These are phyloP conservation scores for Diaporthe vaccinii DNA, from an alignment of 2,329 filamentous ascomycete genomes.

Conservation along the genomic window DNA sequence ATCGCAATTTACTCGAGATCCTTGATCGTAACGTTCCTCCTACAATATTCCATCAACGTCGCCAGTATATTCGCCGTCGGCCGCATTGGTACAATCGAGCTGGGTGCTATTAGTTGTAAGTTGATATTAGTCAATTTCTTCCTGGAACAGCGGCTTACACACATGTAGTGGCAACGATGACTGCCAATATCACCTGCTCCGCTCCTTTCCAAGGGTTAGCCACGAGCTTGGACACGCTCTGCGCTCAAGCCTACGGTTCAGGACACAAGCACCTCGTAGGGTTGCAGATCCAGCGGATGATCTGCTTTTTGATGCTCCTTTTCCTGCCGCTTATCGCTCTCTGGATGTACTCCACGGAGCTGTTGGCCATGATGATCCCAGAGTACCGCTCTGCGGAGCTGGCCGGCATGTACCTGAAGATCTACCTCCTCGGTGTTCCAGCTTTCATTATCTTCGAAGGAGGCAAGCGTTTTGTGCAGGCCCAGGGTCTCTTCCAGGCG, in stretches of 20 bases:
- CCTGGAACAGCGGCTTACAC: constrained; percentile 39
- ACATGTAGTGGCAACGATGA: constrained; percentile 76
- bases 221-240: constrained; percentile 92
- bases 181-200: constrained; percentile 82
- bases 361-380: constrained; percentile 76
- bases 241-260: constrained; percentile 93
- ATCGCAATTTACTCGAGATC: constrained; percentile 79
- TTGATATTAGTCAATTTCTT: not conserved
- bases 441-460: constrained; percentile 83
- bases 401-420: constrained; percentile 79
- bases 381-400: constrained; percentile 78
- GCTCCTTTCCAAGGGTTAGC: constrained; percentile 87
- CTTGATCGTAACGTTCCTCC: constrained; percentile 79
- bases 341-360: constrained; percentile 76
- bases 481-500: constrained; percentile 85
- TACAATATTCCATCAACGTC: constrained; percentile 89
- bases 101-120: constrained; percentile 73
- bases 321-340: constrained; percentile 78
- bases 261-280: constrained; percentile 91
- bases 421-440: constrained; percentile 79
- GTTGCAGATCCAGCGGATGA: constrained; percentile 84
- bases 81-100: constrained; percentile 77
- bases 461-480: constrained; percentile 84
- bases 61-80: constrained; percentile 85
- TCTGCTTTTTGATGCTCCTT: constrained; percentile 79